phyloP scores from a whole-genome alignment of 2,329 filamentous ascomycete species.

The Monilinia aucupariae region DNA sequence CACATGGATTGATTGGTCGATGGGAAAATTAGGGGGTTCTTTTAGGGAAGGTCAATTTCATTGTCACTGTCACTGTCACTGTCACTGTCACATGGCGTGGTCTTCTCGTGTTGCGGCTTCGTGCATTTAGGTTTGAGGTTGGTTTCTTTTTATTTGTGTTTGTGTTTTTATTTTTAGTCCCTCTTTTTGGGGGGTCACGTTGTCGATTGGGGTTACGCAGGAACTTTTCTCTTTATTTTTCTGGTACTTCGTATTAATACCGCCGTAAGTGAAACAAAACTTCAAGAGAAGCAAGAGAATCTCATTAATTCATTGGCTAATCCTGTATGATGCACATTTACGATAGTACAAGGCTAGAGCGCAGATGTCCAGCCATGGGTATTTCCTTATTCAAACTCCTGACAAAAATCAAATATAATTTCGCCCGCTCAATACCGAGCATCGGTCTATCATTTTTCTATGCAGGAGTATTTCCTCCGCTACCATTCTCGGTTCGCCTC shows the following conservation, averaged over 20 bases:
- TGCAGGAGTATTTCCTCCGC: not conserved
- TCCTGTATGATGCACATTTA: not conserved
- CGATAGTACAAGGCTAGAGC: slow-evolving; percentile 1
- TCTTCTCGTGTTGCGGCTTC: slow-evolving; percentile 9
- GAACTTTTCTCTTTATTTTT: too few relatives aligned
- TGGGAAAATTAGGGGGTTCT: too few relatives aligned
- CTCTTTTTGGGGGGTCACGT: too few relatives aligned
- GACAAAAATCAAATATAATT: not conserved
- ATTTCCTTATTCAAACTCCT: slow-evolving; percentile 8
- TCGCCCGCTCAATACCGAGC: not conserved
- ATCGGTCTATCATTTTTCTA: not conserved
- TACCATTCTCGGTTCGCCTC: slow-evolving; percentile 3
- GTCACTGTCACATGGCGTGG: slow-evolving; percentile 12
- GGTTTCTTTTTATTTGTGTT: too few relatives aligned
- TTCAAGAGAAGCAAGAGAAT: not conserved
- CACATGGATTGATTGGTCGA: too few relatives aligned
- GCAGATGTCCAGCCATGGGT: not conserved
- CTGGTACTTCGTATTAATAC: not conserved
- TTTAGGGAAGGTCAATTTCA: too few relatives aligned
- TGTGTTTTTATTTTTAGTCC: too few relatives aligned
- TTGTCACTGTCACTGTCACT: too few relatives aligned
- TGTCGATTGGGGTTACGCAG: too few relatives aligned
- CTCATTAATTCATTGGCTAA: not conserved
- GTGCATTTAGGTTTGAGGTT: not conserved
- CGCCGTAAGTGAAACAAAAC: not conserved